Conservation (phyloP, 2,329 filamentous ascomycete genomes). For the Elsinoe necatrix region DNA sequence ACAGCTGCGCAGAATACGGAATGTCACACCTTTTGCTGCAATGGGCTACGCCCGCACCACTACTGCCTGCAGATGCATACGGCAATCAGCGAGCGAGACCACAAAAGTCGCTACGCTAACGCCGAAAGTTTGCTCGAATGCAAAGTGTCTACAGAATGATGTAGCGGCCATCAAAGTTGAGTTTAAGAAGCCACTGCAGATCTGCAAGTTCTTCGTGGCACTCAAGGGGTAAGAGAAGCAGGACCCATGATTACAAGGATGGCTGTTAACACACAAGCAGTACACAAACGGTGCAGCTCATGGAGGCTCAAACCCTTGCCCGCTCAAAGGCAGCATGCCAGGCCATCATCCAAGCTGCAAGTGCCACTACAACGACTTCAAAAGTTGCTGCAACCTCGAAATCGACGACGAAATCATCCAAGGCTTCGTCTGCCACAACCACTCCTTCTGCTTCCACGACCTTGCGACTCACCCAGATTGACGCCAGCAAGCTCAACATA, state of each 20-base stretch:
- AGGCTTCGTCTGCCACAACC: neutral
- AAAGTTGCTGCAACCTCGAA: neutral
- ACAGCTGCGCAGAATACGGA: neutral
- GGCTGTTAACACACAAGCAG: neutral
- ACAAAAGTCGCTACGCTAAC: neutral
- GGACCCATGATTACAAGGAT: neutral
- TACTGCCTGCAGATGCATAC: neutral
- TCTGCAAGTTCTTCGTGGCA: constrained; percentile 6
- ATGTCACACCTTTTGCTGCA: neutral
- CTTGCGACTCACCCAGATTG: neutral
- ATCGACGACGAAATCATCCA: neutral
- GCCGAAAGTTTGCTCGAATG: neutral
- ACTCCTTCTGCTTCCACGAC: neutral
- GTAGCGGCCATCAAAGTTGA: neutral
- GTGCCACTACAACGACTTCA: neutral
- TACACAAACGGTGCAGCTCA: neutral
- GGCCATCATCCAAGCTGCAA: constrained; percentile 1
- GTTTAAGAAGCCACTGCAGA: neutral
- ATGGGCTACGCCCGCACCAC: neutral
- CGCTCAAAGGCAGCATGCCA: constrained; percentile 4
- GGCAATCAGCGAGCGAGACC: neutral
- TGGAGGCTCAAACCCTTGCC: neutral
- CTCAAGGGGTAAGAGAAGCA: neutral
- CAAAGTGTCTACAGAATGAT: neutral
- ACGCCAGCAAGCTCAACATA: neutral